phyloP scores from a whole-genome alignment of 1,284 basidiomycete genomes.

The Neonothopanus nambi region DNA sequence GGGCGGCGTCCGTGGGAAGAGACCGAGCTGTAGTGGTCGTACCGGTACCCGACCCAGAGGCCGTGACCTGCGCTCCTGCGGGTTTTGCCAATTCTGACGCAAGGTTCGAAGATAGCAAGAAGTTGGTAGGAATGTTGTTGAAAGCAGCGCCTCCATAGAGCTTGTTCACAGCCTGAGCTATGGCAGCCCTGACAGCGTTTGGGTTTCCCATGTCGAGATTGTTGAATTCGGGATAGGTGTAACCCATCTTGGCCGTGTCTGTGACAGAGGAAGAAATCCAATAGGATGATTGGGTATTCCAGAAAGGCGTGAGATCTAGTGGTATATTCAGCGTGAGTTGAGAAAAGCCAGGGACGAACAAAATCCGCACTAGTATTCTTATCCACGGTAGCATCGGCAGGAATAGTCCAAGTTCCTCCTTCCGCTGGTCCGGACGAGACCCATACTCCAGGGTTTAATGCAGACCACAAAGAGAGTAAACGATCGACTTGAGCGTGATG shows the following conservation, averaged over 20 bases:
- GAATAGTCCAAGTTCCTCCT: conserved; percentile 37
- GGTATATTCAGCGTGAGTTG: too few species aligned
- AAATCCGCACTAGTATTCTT: conserved; percentile 33
- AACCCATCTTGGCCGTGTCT: conserved; percentile 30
- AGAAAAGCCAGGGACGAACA: not conserved
- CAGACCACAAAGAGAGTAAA: conserved; percentile 44
- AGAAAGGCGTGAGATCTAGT: conserved; percentile 33
- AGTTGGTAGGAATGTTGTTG: not conserved
- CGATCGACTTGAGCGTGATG: conserved; percentile 50
- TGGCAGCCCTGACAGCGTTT: conserved; percentile 30
- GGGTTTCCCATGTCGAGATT: conserved; percentile 32
- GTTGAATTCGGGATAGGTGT: conserved; percentile 49
- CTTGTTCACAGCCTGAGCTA: conserved; percentile 33
- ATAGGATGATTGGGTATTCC: conserved; percentile 26
- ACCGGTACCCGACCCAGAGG: not conserved
- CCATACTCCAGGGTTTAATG: conserved; percentile 40
- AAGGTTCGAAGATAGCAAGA: not conserved
- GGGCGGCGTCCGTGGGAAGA: not conserved
- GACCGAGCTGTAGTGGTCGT: not conserved
- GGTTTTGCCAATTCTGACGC: not conserved
- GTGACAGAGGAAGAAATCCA: conserved; percentile 31
- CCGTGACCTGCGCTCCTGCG: too few species aligned
- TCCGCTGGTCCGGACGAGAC: conserved; percentile 31
- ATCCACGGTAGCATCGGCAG: conserved; percentile 29
- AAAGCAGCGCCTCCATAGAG: conserved; percentile 27